Evolutionary conservation across 192 early-diverging fungal species (phyloP).

Genomic region (Backusella circina): DNA sequence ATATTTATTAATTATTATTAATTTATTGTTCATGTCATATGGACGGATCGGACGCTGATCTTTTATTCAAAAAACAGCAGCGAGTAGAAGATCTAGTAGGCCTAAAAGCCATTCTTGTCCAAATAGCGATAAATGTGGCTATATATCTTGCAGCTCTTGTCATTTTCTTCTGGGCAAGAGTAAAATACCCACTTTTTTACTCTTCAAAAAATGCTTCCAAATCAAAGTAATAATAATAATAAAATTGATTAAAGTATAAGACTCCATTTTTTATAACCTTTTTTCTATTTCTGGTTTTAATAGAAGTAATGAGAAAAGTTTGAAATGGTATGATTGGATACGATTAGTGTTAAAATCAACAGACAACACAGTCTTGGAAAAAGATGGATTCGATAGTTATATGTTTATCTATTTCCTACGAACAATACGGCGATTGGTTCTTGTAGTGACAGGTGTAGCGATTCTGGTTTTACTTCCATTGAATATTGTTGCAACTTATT

Average conservation of each 20-base stretch:
- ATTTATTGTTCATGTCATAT: slow-evolving; percentile 1
- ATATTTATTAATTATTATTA: neutral
- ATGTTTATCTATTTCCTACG: slow-evolving; percentile 64
- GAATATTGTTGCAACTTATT: slow-evolving; percentile 46
- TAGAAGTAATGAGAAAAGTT: slow-evolving; percentile 37
- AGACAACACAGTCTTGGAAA: slow-evolving; percentile 59
- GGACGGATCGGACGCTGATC: neutral
- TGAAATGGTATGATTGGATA: slow-evolving; percentile 63
- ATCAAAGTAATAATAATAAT: slow-evolving; percentile 9
- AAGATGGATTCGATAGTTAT: slow-evolving; percentile 66
- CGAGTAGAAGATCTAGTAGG: slow-evolving; percentile 14
- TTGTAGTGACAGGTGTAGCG: slow-evolving; percentile 51
- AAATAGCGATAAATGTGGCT: slow-evolving; percentile 56
- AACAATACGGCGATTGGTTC: slow-evolving; percentile 51
- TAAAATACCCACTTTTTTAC: slow-evolving; percentile 38
- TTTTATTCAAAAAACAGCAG: slow-evolving; percentile 24
- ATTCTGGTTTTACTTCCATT: slow-evolving; percentile 59
- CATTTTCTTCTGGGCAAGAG: slow-evolving; percentile 53
- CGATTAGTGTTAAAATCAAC: slow-evolving; percentile 51
- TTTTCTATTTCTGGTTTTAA: neutral
- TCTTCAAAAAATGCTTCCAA: slow-evolving; percentile 29
- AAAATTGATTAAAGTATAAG: neutral
- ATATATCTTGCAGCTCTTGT: slow-evolving; percentile 48
- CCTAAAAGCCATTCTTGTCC: slow-evolving; percentile 52
- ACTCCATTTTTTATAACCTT: neutral